Percentiles rank a stretch among this genome's conserved stretches.
Conservation (phyloP, 148 eudicot genomes). For the Gaultheria prostrata region DNA sequence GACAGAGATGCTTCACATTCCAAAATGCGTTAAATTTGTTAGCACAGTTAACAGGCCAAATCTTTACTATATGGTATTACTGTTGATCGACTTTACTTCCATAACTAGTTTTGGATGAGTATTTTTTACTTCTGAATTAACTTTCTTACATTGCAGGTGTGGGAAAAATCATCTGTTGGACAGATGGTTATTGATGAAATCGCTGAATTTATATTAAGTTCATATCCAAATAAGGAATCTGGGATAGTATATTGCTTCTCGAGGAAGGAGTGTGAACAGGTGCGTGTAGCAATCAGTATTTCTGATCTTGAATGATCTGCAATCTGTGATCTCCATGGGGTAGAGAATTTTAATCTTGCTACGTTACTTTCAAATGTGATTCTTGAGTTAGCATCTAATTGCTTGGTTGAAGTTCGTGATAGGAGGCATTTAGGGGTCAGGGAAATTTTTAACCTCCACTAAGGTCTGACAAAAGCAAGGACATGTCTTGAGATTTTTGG, state of each 20-base stretch:
- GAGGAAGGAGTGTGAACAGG: conserved; percentile 99
- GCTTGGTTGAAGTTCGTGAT: background rate
- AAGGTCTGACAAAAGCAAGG: background rate
- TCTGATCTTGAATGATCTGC: background rate
- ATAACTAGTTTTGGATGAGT: conserved; percentile 8
- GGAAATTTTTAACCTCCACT: background rate
- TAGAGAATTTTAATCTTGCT: background rate
- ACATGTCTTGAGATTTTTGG: background rate
- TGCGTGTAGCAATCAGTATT: conserved; percentile 18
- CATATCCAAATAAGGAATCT: conserved; percentile 91
- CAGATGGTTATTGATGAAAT: conserved; percentile 82
- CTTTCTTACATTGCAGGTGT: conserved; percentile 50
- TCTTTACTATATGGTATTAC: conserved; percentile 80
- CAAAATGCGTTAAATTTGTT: conserved; percentile 83
- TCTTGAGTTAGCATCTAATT: background rate
- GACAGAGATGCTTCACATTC: conserved; percentile 86
- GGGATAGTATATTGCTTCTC: conserved; percentile 98
- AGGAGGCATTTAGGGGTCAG: background rate
- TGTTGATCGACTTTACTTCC: background rate
- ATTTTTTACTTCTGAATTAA: conserved; percentile 11
- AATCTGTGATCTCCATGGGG: background rate
- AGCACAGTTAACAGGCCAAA: conserved; percentile 97
- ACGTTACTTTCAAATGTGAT: background rate
- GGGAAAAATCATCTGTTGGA: conserved; percentile 89
- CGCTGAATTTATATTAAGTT: conserved; percentile 69